Base-by-base conservation (phyloP, 2,329 filamentous ascomycete genomes). In the Tetracladium maxilliforme region DNA sequence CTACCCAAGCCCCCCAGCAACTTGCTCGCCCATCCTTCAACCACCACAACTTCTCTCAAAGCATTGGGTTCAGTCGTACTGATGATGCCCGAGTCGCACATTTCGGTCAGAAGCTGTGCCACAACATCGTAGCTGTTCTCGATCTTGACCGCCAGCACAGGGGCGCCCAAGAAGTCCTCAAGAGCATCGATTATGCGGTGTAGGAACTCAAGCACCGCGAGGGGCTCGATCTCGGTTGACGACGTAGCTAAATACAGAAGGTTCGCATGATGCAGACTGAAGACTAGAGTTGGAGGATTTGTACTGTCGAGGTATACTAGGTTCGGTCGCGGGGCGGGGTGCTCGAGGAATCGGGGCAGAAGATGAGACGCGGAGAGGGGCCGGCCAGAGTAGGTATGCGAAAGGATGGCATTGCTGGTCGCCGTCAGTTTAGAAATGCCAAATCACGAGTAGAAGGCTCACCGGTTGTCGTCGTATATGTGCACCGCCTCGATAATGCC, bases 381-480 rank as follows among this genome's bases (percentile, higher is more conserved):
- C 31, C 83, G 75, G 32, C 73, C 79, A 32, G 77, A 72, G 61
- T 92, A 98, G 46, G 72, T 74, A 52, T 95, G 87, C 38, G 87
- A 81, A 44, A 98, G 70, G 40, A 95, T 70, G 37, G 79, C 71
- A 42, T 70, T 77, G 54, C 86, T 93, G 38, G 20, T 24, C 19
- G 33, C 41, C 19, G 26, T 23, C 25, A 29, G 29, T 32, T 29
- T 39, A 39, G 26, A 24, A 22, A 16, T 10, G 22, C 37, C 21
- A 16, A 30, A 11, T 23, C 21, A 19, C 16, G n/a, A 13, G 10
- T 6, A 19, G 31, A 16, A 38, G 32, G 27, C 66, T 44, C 58
- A 92, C 86, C 86, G 83, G 56, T 86, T 73, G 61, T 94, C 86
- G 68, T 95, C 86, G 53, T 80, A 94, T 49, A 98, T 84, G 61